These are phyloP conservation scores for Schizochytrium sp. DNA, from an alignment of 108 stramenopile genomes.

Conservation along the genomic window DNA sequence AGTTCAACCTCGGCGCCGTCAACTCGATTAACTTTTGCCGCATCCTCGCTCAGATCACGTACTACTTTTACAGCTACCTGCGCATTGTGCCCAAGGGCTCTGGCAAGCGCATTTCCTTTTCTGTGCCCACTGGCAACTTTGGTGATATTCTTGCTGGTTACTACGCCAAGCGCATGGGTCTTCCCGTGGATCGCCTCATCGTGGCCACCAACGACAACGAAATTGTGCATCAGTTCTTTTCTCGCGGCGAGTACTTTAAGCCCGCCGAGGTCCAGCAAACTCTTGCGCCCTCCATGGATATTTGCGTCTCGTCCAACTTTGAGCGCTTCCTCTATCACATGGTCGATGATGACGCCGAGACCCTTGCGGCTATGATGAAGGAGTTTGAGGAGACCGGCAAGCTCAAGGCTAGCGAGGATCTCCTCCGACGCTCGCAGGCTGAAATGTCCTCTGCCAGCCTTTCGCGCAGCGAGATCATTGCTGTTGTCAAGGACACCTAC, in stretches of 20 bases:
- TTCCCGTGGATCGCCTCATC: constrained; percentile 80
- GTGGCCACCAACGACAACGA: constrained; percentile 98
- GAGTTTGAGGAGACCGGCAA: constrained; percentile 80
- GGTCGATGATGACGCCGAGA: constrained; percentile 72
- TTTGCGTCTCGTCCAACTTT: constrained; percentile 95
- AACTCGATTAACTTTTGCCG: constrained; percentile 99
- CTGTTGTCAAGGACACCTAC: constrained; percentile 66
- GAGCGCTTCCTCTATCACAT: constrained; percentile 90
- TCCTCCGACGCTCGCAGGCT: constrained; percentile 61
- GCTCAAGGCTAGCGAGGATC: constrained; percentile 68
- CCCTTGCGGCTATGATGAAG: constrained; percentile 74
- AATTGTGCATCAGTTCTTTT: constrained; percentile 94
- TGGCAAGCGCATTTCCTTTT: constrained; percentile 60
- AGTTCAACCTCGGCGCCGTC: constrained; percentile 81
- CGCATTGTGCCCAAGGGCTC: constrained; percentile 65
- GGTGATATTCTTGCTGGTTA: constrained; percentile 95
- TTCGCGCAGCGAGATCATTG: constrained; percentile 69
- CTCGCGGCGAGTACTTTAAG: constrained; percentile 80
- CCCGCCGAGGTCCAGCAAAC: constrained; percentile 64
- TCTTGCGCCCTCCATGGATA: constrained; percentile 93
- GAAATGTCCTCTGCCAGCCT: constrained; percentile 79
- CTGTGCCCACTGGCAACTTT: constrained; percentile 98
- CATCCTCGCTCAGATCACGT: constrained; percentile 94
- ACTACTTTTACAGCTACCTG: constrained; percentile 94
- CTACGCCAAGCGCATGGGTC: constrained; percentile 95